Percentiles rank a stretch among this genome's conserved stretches.
These are phyloP conservation scores for Tetrapyrgos nigripes DNA, from an alignment of 1,284 basidiomycete genomes.

Conservation along the genomic window DNA sequence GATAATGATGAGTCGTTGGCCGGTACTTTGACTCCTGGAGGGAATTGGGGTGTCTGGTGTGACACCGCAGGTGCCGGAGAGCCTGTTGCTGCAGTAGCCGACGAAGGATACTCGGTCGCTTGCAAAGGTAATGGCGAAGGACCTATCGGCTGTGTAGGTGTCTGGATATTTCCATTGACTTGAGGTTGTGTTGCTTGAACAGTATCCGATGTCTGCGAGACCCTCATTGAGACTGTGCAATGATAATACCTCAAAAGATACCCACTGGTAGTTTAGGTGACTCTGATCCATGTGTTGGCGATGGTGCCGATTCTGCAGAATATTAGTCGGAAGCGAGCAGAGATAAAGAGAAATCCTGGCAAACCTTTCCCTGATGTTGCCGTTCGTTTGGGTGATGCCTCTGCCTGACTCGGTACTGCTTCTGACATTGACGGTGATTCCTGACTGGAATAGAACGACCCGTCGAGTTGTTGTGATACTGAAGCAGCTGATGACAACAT, in stretches of 20 bases:
- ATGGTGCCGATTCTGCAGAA: slow-evolving; percentile 44
- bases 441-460: slow-evolving; percentile 71
- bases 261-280: slow-evolving; percentile 46
- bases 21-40: slow-evolving; percentile 71
- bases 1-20: slow-evolving; percentile 47
- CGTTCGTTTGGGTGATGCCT: slow-evolving; percentile 60
- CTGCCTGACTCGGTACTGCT: slow-evolving; percentile 60
- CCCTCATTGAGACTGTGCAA: neutral
- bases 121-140: slow-evolving; percentile 70
- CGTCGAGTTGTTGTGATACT: slow-evolving; percentile 71
- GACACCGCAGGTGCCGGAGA: slow-evolving; percentile 35
- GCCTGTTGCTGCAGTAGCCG: slow-evolving; percentile 26
- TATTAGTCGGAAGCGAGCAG: neutral
- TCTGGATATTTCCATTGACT: slow-evolving; percentile 38
- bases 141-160: slow-evolving; percentile 35
- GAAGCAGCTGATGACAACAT: slow-evolving; percentile 80
- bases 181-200: slow-evolving; percentile 37
- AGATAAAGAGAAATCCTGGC: slow-evolving; percentile 6
- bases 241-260: slow-evolving; percentile 14
- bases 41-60: slow-evolving; percentile 55
- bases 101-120: slow-evolving; percentile 53
- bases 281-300: slow-evolving; percentile 41
- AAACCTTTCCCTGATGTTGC: slow-evolving; percentile 50
- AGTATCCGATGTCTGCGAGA: slow-evolving; percentile 1
- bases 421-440: slow-evolving; percentile 78